Evolutionary conservation across 306 rosid species (phyloP).

Genomic region (Ammopiptanthus mongolicus): DNA sequence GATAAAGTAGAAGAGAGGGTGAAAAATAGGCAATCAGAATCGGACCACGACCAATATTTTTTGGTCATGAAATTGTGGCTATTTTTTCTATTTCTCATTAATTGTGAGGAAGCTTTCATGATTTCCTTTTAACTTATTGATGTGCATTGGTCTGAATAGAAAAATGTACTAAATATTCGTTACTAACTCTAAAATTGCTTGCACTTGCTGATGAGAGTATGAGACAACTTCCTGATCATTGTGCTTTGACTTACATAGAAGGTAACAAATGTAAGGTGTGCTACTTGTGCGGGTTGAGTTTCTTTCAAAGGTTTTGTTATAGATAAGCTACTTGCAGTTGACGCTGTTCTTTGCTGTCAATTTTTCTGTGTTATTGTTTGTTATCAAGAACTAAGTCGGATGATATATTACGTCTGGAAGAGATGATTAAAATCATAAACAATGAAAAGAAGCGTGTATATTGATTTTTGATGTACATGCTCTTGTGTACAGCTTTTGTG

Average conservation of each 20-base stretch:
- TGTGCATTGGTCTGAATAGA: not conserved
- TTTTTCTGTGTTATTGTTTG: not conserved
- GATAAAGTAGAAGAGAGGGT: constrained; percentile 3
- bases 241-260: not conserved
- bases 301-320: constrained; percentile 8
- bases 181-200: not conserved
- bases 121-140: not conserved
- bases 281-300: not conserved
- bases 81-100: not conserved
- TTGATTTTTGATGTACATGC: constrained; percentile 20
- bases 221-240: not conserved
- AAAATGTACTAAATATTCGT: not conserved
- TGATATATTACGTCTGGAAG: not conserved
- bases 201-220: not conserved
- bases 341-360: not conserved
- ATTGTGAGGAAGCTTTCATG: not conserved
- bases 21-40: not conserved
- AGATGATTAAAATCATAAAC: constrained; percentile 4
- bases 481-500: constrained; percentile 71
- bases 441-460: not conserved
- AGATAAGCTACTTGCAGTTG: not conserved
- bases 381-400: not conserved
- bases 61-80: not conserved
- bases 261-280: not conserved
- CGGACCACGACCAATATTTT: not conserved